Conservation (phyloP, 768 basidiomycete species). For the Serendipita sp. region DNA sequence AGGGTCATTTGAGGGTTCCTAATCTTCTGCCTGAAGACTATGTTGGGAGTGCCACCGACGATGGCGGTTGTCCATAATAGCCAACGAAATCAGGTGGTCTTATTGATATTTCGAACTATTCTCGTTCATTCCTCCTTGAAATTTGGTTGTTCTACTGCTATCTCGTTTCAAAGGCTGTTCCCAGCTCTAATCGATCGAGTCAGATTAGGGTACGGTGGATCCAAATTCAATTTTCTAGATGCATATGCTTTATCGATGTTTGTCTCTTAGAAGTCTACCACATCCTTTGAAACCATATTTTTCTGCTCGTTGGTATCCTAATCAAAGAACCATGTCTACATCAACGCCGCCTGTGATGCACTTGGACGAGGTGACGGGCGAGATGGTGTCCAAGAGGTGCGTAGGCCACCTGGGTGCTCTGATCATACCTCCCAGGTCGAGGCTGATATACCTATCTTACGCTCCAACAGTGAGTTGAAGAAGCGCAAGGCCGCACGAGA, state of each 20-base stretch:
- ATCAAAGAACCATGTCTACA: neutral
- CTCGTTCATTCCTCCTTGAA: no score
- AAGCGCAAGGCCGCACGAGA: constrained; percentile 51
- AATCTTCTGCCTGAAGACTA: constrained; percentile 49
- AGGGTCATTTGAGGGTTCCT: constrained; percentile 43
- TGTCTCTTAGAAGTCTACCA: neutral
- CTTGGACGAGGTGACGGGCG: constrained; percentile 81
- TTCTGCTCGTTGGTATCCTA: neutral
- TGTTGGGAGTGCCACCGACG: constrained; percentile 8
- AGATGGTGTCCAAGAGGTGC: constrained; percentile 93
- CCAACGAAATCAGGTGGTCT: neutral
- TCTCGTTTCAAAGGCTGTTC: neutral
- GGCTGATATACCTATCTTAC: constrained; percentile 17
- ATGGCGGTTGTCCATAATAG: neutral
- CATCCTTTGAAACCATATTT: neutral
- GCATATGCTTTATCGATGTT: neutral
- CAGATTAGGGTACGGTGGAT: neutral
- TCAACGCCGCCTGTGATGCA: constrained; percentile 17
- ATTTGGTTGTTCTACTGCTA: no score
- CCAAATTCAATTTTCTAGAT: neutral
- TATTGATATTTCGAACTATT: no score
- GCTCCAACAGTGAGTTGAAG: constrained; percentile 24
- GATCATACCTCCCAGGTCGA: constrained; percentile 11
- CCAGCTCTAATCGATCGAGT: neutral
- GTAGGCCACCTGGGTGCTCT: constrained; percentile 17